Base-by-base conservation (phyloP, 106 monocot genomes). In the Platanthera guangdongensis region DNA sequence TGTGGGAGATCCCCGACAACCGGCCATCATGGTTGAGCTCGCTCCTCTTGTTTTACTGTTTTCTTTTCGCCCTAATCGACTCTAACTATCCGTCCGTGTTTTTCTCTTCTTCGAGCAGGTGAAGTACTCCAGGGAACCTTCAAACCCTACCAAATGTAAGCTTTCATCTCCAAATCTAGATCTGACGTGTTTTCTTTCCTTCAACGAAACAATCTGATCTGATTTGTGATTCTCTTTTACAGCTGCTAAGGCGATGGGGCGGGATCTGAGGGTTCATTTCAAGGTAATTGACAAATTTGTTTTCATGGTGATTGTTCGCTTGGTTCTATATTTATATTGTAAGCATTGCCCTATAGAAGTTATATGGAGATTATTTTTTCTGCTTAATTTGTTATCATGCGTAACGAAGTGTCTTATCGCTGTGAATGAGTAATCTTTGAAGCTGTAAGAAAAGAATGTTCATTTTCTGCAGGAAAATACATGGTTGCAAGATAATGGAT, bases 141-240 rank as follows among this genome's bases (percentile, higher is more conserved):
- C 77, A 14, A 87, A 89, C 50, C 85, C 91, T 4, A 91, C 94
- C 59, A 91, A 94, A 80, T 91, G 94, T 94, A 79, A 87, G 91
- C n/a, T 4, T 16, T 70, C 16, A 8, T 47, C 70, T 47, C 70
- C 8, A 47, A 7, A 6, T 16, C 7, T 7, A 16, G 15, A 70
- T 48, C 16, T 47, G 6, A 15, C 15, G 47, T 8, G 47, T 48
- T n/a, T 5, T 48, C 53, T 18, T 70, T 70, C 30, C 6, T 15
- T 48, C 16, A 30, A 30, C 32, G 4, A 25, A 3, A 65, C 39
- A 12, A 30, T 65, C 47, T 8, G 16, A 55, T 53, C 63, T 76
- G 6, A 60, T 50, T 32, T 60, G 12, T 74, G 21, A 30, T 69
- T 68, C 54, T 52, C 8, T 68, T 68, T 47, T 51, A 72, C 81